Conservation (phyloP, 192 early-diverging fungal species). For the Radiomyces spectabilis region DNA sequence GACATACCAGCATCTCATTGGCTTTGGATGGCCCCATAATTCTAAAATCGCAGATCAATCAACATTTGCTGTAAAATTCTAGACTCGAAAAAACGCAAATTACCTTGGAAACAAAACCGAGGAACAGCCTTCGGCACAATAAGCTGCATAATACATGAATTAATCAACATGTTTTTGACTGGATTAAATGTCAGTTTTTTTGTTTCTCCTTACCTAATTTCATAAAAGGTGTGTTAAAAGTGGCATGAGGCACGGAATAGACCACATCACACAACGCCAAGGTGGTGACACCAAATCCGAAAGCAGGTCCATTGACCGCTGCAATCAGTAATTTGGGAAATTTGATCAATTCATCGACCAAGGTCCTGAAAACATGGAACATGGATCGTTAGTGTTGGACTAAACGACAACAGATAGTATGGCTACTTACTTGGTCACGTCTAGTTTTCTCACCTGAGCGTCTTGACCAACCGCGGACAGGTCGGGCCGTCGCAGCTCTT, state of each 20-base stretch:
- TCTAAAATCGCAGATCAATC: constrained; percentile 7
- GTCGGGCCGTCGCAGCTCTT: constrained; percentile 40
- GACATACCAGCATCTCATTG: constrained; percentile 59
- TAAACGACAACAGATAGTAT: neutral
- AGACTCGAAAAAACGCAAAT: too few species aligned
- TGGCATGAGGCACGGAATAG: constrained; percentile 44
- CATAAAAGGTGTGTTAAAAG: constrained; percentile 66
- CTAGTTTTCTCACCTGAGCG: neutral
- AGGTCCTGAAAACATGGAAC: neutral
- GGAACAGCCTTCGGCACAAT: constrained; percentile 70
- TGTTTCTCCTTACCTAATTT: constrained; percentile 50
- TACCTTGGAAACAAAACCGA: constrained; percentile 54
- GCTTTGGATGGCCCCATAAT: constrained; percentile 56
- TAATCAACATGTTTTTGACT: too few species aligned
- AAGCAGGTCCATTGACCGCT: constrained; percentile 59
- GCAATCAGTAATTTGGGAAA: constrained; percentile 67
- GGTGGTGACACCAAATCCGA: constrained; percentile 60
- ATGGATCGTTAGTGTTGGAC: neutral
- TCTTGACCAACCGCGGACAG: neutral
- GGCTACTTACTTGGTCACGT: constrained; percentile 3
- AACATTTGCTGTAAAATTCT: neutral
- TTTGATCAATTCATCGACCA: constrained; percentile 36
- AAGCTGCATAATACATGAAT: too few species aligned
- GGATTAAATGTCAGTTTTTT: too few species aligned
- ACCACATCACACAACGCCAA: constrained; percentile 56